These are phyloP conservation scores for Suillus clintonianus DNA, from an alignment of 768 basidiomycete species.

Conservation along the genomic window DNA sequence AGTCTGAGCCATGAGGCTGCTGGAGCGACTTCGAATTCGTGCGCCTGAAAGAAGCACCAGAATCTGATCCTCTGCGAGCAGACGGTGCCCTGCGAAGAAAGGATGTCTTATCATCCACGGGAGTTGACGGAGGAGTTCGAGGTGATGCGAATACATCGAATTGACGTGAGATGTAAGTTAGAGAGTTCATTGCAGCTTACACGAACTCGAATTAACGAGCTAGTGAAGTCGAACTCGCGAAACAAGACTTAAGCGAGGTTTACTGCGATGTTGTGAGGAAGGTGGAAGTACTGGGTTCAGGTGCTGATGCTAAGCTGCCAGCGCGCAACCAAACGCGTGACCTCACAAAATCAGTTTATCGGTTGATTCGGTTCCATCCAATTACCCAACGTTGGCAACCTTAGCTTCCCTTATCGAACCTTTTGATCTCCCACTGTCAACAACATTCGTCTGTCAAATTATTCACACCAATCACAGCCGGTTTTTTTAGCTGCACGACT, in stretches of 20 bases:
- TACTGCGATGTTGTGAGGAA: not conserved
- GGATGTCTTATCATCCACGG: slow-evolving; percentile 39
- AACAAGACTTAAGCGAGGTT: not conserved
- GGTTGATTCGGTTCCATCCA: not conserved
- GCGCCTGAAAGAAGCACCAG: slow-evolving; percentile 41
- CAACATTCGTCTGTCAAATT: not conserved
- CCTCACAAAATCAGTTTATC: not conserved
- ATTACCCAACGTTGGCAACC: not conserved
- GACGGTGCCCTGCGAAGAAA: slow-evolving; percentile 27
- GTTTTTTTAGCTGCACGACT: not conserved
- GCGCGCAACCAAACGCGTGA: slow-evolving; percentile 8
- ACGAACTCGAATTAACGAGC: slow-evolving; percentile 6
- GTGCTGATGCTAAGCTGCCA: not conserved
- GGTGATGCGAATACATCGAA: slow-evolving; percentile 73
- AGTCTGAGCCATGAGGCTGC: slow-evolving; percentile 34
- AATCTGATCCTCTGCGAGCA: slow-evolving; percentile 29
- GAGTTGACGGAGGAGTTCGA: slow-evolving; percentile 59
- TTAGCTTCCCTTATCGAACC: not conserved
- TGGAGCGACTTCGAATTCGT: slow-evolving; percentile 54
- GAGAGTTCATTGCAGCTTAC: slow-evolving; percentile 66
- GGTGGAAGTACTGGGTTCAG: not conserved
- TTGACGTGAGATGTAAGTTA: slow-evolving; percentile 78
- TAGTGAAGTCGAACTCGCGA: not conserved
- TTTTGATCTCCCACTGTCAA: not conserved
- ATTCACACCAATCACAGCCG: not conserved